Evolutionary conservation across 2,329 filamentous ascomycete species (phyloP), one percentile per base, ranked within the genome.

Genomic region (Arthrobotrys iridis): DNA sequence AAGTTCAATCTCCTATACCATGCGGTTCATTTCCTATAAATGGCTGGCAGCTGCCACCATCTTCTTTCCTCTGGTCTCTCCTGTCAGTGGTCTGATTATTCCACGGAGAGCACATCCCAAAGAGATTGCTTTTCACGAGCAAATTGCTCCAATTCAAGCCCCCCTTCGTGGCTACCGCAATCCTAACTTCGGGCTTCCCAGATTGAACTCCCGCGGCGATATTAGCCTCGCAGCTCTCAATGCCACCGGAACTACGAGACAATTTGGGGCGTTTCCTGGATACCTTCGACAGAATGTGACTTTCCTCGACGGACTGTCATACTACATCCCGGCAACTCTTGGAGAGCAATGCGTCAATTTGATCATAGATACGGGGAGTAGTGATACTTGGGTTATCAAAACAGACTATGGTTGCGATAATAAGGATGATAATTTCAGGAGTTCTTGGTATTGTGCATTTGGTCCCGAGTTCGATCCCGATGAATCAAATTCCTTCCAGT

Each of bases 291-390:
- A 52, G 6, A 62, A 43, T 35, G 20, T 75, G 1, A 43, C n/a
- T 15, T 20, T 48, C 35, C 11, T 63, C 1, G 24, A 45, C 18
- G 20, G 20, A 10, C 2, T n/a, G 10, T 11, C 3, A 1, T 75
- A 68, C 22, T 58, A 30, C 10, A 4, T 75, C 7, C 71, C 71
- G 1, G 71, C 48, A 8, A 58, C 26, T 8, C 35, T 75, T 28
- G 64, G 64, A n/a, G 45, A 40, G 11, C 71, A 75, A 37, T 15
- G 35, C 1, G 0, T 68, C n/a, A 64, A 63, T 13, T 26, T 75
- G 3, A 15, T 68, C 35, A 45, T 75, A 1, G 71, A 75, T 41
- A 68, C 71, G 0, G 71, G 71, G 6, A 75, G 71, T 18, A 75
- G 71, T 22, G 71, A 75, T 37, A 75, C 63, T 8, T 75, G 71